Evolutionary conservation across 179 eudicot species (phyloP), one percentile per base, ranked within the genome.

Genomic region (Gypsophila paniculata): DNA sequence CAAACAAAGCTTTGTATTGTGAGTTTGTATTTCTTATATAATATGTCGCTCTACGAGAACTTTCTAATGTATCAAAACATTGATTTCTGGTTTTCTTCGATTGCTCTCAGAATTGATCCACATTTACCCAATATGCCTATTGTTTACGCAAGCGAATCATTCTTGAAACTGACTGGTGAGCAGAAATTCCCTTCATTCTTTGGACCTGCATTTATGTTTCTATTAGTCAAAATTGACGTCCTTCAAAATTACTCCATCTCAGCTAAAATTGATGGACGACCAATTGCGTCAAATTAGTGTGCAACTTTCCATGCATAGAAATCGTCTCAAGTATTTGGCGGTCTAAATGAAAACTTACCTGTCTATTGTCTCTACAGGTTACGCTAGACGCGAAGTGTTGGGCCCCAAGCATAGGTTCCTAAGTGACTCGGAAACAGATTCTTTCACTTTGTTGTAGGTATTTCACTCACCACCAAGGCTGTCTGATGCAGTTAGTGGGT

Each of bases 1-100:
- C 90, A 91, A 87, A 86, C 93, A 91, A 84, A 93, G 95, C 89
- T 91, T 93, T 91, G 93, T 91, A 82, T 80, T 91, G 98, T 93
- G 93, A 93, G 98, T 93, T 86, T 15, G 78, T 78, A 52, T 44
- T 73, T 72, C 69, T 76, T 54, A 29, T 70, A 72, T 70, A 70
- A 74, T 73, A 34, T 48, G n/a, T 52, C 58, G 25, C 74, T 64
- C 61, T 32, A 42, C 39, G 64, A 65, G 58, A 7, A 38, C 63
- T 21, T 0, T 65, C 5, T n/a, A n/a, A 29, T 5, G 42, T 34
- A 26, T 44, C 25, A 72, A 22, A 22, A 55, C 13, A 23, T 59
- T 77, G 32, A 70, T 55, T 23, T 53, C 64, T 71, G 39, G 42
- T 77, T 69, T 49, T 17, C 39, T 70, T 55, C 46, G 12, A 15